Base-by-base conservation (phyloP, 306 rosid species). In the Corylus avellana region DNA sequence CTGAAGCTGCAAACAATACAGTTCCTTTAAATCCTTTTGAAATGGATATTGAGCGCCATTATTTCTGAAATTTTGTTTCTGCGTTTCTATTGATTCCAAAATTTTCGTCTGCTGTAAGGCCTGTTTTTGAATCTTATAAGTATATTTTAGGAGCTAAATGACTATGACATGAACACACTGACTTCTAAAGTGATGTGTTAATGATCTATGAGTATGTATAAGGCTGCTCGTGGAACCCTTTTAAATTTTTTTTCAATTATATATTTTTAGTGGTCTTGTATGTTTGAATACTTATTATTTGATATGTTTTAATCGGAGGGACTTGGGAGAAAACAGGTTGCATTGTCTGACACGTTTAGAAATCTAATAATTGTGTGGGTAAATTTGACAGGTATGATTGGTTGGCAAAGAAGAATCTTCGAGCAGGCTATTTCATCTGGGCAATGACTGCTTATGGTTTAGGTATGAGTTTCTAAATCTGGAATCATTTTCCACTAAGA, bases 401-500 rank as follows among this genome's bases (percentile, higher is more conserved):
- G 99, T 80, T 96, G 79, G 90, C 98, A 51, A 96, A 90, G 87
- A 93, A 86, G 88, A 91, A 71, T 68, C 97, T 96, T 58, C 87
- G 88, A 17, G 74, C 85, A 6, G 99, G 99, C 57, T 96, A 96
- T 91, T 96, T 96, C 72, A 74, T 96, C 63, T 91, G 99, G 99
- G 97, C 94, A 71, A 96, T 96, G 98, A 82, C 93, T 54, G 99
- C 99, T 56, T 96, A 93, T 80, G 99, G 99, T 76, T 86, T 90
- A 91, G 99, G 99, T 96, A 91, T 86, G 90, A 81, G 37, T 75
- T 75, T 50, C 56, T 68, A 66, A 61, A 70, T 78, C 61, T 22
- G 3, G 35, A 69, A 66, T 8, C 68, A 25, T 12, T 53, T 63
- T 82, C 12, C 80, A 10, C 59, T 14, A 42, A 51, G 51, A 42